Conservation (phyloP, 108 stramenopile genomes). For the Halocafeteria seosinensis region DNA sequence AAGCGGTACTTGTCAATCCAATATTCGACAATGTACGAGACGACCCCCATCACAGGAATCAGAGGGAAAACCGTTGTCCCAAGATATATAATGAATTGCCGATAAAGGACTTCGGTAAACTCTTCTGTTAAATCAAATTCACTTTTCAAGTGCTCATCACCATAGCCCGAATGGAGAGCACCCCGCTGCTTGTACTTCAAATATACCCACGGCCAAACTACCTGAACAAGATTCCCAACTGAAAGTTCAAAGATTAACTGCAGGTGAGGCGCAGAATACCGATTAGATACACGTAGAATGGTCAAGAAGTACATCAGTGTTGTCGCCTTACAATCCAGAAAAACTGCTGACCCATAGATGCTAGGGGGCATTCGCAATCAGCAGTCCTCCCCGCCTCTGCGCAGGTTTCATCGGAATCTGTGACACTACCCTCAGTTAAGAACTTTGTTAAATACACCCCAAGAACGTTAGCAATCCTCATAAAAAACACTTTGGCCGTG, state of each 20-base stretch:
- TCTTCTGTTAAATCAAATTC: neutral
- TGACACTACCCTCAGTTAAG: neutral
- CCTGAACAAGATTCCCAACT: neutral
- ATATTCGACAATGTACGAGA: neutral
- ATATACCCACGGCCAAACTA: neutral
- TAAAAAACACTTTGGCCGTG: neutral
- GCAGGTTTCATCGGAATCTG: neutral
- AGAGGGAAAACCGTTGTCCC: neutral
- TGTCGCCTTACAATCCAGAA: slow-evolving; percentile 1
- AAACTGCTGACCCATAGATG: neutral
- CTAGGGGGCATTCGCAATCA: slow-evolving; percentile 1
- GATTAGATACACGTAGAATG: too few relatives aligned
- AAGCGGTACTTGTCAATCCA: slow-evolving; percentile 1
- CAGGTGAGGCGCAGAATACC: too few relatives aligned
- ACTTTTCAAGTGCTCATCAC: neutral
- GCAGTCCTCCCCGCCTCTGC: neutral
- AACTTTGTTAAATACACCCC: neutral
- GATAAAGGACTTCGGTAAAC: neutral
- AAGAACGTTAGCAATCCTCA: neutral
- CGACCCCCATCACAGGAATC: neutral
- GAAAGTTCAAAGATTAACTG: neutral
- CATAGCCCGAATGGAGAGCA: neutral
- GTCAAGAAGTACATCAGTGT: too few relatives aligned
- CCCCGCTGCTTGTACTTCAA: neutral
- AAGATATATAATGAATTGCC: neutral